phyloP scores from a whole-genome alignment of 495 filamentous ascomycete genomes.

The Penicillium taxi region DNA sequence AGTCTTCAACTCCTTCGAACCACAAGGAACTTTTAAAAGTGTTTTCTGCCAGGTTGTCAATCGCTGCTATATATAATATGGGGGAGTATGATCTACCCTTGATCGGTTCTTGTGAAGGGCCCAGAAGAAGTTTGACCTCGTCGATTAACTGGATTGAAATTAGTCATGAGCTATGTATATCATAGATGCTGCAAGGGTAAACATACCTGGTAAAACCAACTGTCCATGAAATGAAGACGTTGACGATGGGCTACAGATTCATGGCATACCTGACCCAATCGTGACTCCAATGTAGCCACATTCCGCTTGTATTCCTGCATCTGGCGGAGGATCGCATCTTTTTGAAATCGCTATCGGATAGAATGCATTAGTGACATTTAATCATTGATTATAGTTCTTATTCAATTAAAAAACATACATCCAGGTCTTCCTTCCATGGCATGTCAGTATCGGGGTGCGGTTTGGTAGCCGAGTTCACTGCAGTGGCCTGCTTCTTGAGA shows the following conservation, averaged over 20 bases:
- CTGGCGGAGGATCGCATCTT: slow-evolving; percentile 93
- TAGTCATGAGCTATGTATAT: background rate
- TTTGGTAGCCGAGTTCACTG: slow-evolving; percentile 65
- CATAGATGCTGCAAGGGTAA: background rate
- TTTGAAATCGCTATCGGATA: slow-evolving; percentile 72
- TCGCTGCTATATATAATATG: background rate
- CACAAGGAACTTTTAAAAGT: slow-evolving; percentile 29
- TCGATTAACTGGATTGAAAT: slow-evolving; percentile 61
- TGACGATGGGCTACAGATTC: slow-evolving; percentile 75
- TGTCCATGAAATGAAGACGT: slow-evolving; percentile 79
- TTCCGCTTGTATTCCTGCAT: slow-evolving; percentile 97
- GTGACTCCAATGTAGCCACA: slow-evolving; percentile 65
- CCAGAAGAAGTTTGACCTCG: slow-evolving; percentile 66
- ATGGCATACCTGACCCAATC: slow-evolving; percentile 68
- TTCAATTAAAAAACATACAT: slow-evolving; percentile 55
- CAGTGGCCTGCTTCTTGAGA: slow-evolving; percentile 71
- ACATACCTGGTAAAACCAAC: slow-evolving; percentile 85
- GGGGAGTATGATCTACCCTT: slow-evolving; percentile 42
- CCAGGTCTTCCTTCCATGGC: slow-evolving; percentile 79
- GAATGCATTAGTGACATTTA: slow-evolving; percentile 5
- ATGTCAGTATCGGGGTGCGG: slow-evolving; percentile 70
- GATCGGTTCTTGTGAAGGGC: slow-evolving; percentile 42
- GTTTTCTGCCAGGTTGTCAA: slow-evolving; percentile 19
- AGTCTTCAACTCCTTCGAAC: slow-evolving; percentile 44
- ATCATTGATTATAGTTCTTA: too few relatives aligned